These are phyloP conservation scores for Metahyphopichia silvanorum DNA, from an alignment of 805 yeast genomes.

Conservation along the genomic window DNA sequence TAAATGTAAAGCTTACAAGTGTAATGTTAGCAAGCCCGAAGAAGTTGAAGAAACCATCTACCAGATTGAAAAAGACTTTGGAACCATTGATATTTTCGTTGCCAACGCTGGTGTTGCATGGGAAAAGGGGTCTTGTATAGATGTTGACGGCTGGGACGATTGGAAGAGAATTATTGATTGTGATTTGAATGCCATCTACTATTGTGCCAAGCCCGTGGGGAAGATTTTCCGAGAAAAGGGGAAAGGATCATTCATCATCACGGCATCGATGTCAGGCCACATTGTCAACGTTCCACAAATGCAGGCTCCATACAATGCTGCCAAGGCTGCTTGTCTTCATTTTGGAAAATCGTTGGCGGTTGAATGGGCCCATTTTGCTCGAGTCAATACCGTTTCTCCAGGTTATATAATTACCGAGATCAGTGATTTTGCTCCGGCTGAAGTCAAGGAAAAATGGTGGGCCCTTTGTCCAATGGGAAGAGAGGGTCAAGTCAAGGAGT, in stretches of 20 bases:
- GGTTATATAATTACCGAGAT: constrained; percentile 43
- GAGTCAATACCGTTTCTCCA: constrained; percentile 43
- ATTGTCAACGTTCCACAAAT: constrained; percentile 44
- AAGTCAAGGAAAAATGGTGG: constrained; percentile 36
- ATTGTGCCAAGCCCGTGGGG: constrained; percentile 42
- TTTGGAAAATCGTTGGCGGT: constrained; percentile 43
- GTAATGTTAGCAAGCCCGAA: constrained; percentile 48
- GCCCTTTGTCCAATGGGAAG: constrained; percentile 43
- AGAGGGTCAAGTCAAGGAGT: constrained; percentile 41
- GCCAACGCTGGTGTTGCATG: constrained; percentile 91
- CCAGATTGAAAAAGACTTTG: constrained; percentile 64
- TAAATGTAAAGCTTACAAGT: constrained; percentile 61
- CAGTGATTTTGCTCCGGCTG: constrained; percentile 31
- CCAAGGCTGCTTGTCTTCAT: constrained; percentile 43
- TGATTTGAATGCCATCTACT: constrained; percentile 41
- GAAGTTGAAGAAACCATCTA: constrained; percentile 48
- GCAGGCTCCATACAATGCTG: constrained; percentile 47
- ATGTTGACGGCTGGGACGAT: constrained; percentile 30
- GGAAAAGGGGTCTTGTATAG: constrained; percentile 56
- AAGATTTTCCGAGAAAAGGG: constrained; percentile 36
- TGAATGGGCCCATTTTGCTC: constrained; percentile 47
- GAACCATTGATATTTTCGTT: constrained; percentile 76
- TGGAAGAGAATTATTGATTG: constrained; percentile 37
- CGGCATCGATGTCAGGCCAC: constrained; percentile 48
- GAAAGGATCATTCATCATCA: constrained; percentile 40